Evolutionary conservation across 495 filamentous ascomycete species (phyloP).

Genomic region (Penicillium samsonianum): DNA sequence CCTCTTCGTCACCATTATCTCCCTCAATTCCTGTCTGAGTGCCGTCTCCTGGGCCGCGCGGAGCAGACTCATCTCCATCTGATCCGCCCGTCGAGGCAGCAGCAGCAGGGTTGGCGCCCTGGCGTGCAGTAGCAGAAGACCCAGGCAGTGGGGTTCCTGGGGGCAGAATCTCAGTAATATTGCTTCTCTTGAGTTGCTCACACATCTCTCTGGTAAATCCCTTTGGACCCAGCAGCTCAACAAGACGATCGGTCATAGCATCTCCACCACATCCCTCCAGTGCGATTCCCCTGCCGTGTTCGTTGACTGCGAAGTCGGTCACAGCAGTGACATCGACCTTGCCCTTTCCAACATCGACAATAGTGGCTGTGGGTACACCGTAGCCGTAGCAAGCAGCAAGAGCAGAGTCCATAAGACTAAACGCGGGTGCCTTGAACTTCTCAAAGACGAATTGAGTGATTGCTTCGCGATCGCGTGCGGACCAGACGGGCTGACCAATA

Average conservation of each 20-base stretch:
- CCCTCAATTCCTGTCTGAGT: slow-evolving; percentile 50
- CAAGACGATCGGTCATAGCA: slow-evolving; percentile 76
- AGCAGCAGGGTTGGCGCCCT: slow-evolving; percentile 60
- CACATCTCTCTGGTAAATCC: slow-evolving; percentile 85
- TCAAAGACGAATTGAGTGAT: slow-evolving; percentile 94
- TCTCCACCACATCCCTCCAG: slow-evolving; percentile 80
- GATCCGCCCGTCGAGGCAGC: slow-evolving; percentile 55
- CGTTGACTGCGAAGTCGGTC: slow-evolving; percentile 69
- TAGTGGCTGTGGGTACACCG: slow-evolving; percentile 70
- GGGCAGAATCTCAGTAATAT: slow-evolving; percentile 85
- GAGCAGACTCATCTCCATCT: slow-evolving; percentile 37
- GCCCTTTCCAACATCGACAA: slow-evolving; percentile 85
- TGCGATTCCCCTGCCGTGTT: slow-evolving; percentile 59
- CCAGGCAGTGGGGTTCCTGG: slow-evolving; percentile 61
- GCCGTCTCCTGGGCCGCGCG: slow-evolving; percentile 53
- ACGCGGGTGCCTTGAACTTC: slow-evolving; percentile 89
- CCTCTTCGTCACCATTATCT: slow-evolving; percentile 56
- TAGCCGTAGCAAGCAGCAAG: slow-evolving; percentile 82
- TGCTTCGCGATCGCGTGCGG: slow-evolving; percentile 73
- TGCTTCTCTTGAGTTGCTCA: slow-evolving; percentile 88
- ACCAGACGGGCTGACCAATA: slow-evolving; percentile 84
- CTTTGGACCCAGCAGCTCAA: slow-evolving; percentile 65
- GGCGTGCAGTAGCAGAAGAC: slow-evolving; percentile 48
- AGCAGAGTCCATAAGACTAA: slow-evolving; percentile 82
- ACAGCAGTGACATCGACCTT: slow-evolving; percentile 93